These are phyloP conservation scores for Lichtheimia ramosa DNA, from an alignment of 371 early-diverging fungal species.

Conservation along the genomic window DNA sequence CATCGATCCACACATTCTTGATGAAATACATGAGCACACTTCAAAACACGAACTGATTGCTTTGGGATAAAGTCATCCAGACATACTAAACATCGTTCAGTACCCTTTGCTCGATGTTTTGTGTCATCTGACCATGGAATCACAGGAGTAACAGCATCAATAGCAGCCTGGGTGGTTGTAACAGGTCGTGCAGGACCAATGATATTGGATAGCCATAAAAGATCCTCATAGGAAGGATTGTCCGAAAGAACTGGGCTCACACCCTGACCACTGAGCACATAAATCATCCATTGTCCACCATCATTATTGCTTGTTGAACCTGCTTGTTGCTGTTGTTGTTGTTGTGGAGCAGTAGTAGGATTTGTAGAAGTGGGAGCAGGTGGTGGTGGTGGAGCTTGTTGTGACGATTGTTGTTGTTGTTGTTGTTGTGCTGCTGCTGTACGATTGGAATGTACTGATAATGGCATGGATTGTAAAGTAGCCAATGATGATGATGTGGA, in stretches of 20 bases:
- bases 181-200: constrained; percentile 63
- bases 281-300: constrained; percentile 39
- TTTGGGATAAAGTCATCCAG: constrained; percentile 65
- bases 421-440: not conserved
- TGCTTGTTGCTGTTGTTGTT: constrained; percentile 1
- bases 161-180: constrained; percentile 52
- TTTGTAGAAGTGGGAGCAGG: not conserved
- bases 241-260: constrained; percentile 21
- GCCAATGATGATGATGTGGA: constrained; percentile 28
- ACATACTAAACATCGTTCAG: constrained; percentile 59
- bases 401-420: constrained; percentile 11
- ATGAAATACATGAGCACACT: constrained; percentile 86
- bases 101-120: constrained; percentile 16
- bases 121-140: constrained; percentile 36
- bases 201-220: constrained; percentile 51
- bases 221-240: constrained; percentile 57
- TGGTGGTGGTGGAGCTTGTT: not conserved
- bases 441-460: constrained; percentile 23
- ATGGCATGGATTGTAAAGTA: constrained; percentile 27
- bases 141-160: constrained; percentile 40
- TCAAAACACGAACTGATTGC: constrained; percentile 66
- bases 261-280: constrained; percentile 28
- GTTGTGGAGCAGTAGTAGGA: not conserved
- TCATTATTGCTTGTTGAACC: not conserved
- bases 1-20: constrained; percentile 84